Evolutionary conservation across 2,329 filamentous ascomycete genomes (phyloP).

Genomic region (Colletotrichum tabaci): DNA sequence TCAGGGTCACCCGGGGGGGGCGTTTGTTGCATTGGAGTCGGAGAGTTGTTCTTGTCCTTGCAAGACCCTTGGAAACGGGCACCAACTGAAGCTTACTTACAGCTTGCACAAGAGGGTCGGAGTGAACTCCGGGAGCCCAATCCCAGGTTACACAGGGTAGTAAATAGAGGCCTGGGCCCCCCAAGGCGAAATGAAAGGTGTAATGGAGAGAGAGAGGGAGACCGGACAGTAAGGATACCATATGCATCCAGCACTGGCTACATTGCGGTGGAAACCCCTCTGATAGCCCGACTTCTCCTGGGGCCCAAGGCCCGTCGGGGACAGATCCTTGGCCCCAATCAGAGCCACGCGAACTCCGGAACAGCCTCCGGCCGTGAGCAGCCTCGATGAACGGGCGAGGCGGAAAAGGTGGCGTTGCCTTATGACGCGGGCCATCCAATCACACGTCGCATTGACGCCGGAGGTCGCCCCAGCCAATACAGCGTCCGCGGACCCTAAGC

Average conservation of each 20-base stretch:
- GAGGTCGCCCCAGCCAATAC: neutral
- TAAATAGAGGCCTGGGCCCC: neutral
- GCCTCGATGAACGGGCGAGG: neutral
- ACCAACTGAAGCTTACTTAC: neutral
- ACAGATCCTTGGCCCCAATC: neutral
- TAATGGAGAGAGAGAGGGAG: no score
- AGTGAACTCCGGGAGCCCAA: constrained; percentile 4
- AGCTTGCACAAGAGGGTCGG: neutral
- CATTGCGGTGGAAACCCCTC: neutral
- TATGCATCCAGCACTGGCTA: constrained; percentile 11
- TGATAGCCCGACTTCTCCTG: neutral
- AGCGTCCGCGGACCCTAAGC: neutral
- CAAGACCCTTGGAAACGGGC: neutral
- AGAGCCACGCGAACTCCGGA: neutral
- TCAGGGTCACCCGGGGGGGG: no score
- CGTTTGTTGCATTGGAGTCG: no score
- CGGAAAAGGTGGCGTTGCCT: neutral
- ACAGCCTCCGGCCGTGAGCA: neutral
- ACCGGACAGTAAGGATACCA: constrained; percentile 10
- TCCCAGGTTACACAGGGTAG: neutral
- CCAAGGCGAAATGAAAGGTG: constrained; percentile 10
- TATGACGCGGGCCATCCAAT: neutral
- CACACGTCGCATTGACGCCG: neutral
- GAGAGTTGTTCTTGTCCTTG: no score
- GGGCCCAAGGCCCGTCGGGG: neutral